These are phyloP conservation scores for Magnusiomyces starmeri DNA, from an alignment of 1,139 yeast species.

Conservation along the genomic window DNA sequence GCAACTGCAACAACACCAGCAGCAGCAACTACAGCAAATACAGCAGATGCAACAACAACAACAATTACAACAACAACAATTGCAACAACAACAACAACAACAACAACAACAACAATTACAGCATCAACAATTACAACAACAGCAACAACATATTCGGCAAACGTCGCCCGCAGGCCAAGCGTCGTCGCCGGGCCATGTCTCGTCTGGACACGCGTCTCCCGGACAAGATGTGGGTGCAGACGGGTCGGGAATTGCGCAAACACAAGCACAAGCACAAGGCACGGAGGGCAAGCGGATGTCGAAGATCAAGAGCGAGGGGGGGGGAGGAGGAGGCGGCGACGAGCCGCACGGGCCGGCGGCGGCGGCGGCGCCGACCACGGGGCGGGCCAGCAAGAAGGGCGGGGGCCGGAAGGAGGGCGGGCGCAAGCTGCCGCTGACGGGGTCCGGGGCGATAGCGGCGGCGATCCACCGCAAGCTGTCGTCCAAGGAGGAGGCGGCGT, in stretches of 20 bases:
- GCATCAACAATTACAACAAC: conserved; percentile 14
- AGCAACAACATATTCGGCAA: no score
- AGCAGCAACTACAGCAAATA: conserved; percentile 26
- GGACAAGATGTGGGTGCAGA: no score
- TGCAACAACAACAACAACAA: conserved; percentile 5
- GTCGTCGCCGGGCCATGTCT: no score
- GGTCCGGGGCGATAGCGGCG: conserved; percentile 34
- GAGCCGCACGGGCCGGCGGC: conserved; percentile 9
- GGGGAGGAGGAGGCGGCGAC: neutral
- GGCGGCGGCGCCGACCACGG: neutral
- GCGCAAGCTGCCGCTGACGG: conserved; percentile 24
- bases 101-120: conserved; percentile 9
- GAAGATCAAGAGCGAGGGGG: conserved; percentile 1
- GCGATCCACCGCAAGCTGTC: conserved; percentile 52
- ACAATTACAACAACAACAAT: conserved; percentile 8
- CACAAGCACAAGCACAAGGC: neutral
- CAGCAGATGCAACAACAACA: conserved; percentile 24
- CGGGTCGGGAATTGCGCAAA: neutral
- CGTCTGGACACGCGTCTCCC: no score
- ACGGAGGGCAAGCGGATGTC: neutral
- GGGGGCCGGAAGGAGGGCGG: conserved; percentile 17
- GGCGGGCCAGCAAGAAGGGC: conserved; percentile 16
- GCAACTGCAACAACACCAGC: conserved; percentile 45
- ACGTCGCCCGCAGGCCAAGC: no score
- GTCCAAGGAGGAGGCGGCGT: conserved; percentile 74